Evolutionary conservation across 345 rosid species (phyloP), one percentile per base, ranked within the genome.

Genomic region (Gynandropsis gynandra): DNA sequence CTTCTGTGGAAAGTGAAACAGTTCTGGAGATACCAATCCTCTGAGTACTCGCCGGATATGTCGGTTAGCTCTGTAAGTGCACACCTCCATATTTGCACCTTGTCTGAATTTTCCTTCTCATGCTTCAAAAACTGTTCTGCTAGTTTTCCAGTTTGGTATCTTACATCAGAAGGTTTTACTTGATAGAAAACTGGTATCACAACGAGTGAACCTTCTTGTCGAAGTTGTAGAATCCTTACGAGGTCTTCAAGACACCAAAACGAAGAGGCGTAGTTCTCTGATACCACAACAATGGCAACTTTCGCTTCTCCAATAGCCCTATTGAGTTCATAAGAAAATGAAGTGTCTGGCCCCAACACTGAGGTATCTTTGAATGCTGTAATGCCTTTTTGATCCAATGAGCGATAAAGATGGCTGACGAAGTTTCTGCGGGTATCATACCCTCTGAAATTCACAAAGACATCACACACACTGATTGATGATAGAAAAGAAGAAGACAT

Each of bases 71-170:
- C n/a, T 17, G 12, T 32, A 55, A 55, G 60, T 42, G 42, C 31
- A 12, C 6, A 42, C 14, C 42, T 55, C 60, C 60, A 55, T 55
- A 50, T 27, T 55, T 32, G 42, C 42, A 55, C 50, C 42, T 55
- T 55, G 6, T 55, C 60, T n/a, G n/a, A n/a, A n/a, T n/a, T n/a
- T n/a, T n/a, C n/a, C n/a, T n/a, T n/a, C n/a, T n/a, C n/a, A n/a
- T n/a, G n/a, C n/a, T n/a, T n/a, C n/a, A n/a, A n/a, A n/a, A n/a
- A n/a, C n/a, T n/a, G n/a, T n/a, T n/a, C n/a, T n/a, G n/a, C n/a
- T n/a, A 0, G 6, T 32, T 18, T 18, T 17, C 4, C 31, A 2
- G 6, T 41, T 18, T 9, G 20, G 9, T 55, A 13, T 33, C 33
- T 33, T 41, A 33, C 10, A 32, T 32, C 47, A 0, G 44, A 55